These are phyloP conservation scores for Hymenoscyphus scutula DNA, from an alignment of 2,329 filamentous ascomycete genomes.

Conservation along the genomic window DNA sequence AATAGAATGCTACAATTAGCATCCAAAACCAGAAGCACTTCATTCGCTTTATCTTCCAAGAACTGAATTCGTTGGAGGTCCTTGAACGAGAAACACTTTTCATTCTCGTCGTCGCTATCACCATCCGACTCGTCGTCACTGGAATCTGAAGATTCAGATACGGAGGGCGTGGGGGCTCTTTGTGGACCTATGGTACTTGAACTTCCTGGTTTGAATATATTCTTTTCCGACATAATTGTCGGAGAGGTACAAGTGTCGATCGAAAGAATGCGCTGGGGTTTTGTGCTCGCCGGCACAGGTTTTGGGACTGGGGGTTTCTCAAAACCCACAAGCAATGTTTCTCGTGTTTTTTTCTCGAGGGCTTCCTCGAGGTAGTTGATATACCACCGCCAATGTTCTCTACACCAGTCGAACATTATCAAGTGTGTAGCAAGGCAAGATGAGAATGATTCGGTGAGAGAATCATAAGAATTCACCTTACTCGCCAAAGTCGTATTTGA, in stretches of 20 bases:
- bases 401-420: conserved; percentile 38
- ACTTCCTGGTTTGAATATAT: no score
- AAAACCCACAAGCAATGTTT: neutral
- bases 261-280: neutral
- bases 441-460: neutral
- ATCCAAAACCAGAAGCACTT: neutral
- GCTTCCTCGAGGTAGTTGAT: conserved; percentile 38
- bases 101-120: neutral
- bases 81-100: neutral
- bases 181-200: no score
- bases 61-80: neutral
- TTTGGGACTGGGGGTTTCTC: no score
- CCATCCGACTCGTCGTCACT: no score
- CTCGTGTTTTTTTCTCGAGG: conserved; percentile 25
- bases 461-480: neutral
- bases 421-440: conserved; percentile 35
- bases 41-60: neutral
- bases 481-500: neutral
- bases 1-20: neutral
- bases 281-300: neutral
- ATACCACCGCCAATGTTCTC: conserved; percentile 44
- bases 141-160: no score
- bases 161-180: no score
- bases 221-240: no score
- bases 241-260: no score